A percentile compares a stretch with the other conserved stretches of the same genome.
These are phyloP conservation scores for Vitellaria paradoxa DNA, from an alignment of 179 eudicot genomes.

Conservation along the genomic window DNA sequence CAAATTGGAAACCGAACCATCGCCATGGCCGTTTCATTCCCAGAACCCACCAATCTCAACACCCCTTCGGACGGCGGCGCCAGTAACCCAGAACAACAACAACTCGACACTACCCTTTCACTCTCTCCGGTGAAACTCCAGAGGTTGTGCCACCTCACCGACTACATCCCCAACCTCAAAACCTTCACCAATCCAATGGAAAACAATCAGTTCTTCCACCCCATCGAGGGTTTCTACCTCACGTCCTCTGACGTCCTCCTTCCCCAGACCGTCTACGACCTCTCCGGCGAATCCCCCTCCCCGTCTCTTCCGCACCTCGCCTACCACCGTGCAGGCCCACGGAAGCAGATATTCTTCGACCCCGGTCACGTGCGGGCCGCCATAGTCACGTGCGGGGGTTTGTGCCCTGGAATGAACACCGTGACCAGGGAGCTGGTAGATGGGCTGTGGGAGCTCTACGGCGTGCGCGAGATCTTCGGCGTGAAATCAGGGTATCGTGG, in stretches of 20 bases:
- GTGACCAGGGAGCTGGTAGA: slow-evolving; percentile 84
- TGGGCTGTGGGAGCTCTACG: slow-evolving; percentile 66
- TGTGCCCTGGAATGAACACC: slow-evolving; percentile 77
- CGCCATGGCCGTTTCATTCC: neutral
- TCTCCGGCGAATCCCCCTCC: slow-evolving; percentile 17
- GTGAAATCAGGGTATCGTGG: slow-evolving; percentile 62
- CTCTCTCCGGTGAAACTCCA: slow-evolving; percentile 20
- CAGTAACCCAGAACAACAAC: neutral
- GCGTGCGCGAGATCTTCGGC: slow-evolving; percentile 52
- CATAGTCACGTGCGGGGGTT: slow-evolving; percentile 80
- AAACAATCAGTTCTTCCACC: slow-evolving; percentile 49
- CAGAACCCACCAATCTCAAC: neutral
- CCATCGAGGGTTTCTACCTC: slow-evolving; percentile 55
- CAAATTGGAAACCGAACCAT: neutral
- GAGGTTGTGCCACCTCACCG: slow-evolving; percentile 24
- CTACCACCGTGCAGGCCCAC: slow-evolving; percentile 70
- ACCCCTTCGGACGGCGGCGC: neutral
- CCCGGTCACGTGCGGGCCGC: slow-evolving; percentile 51
- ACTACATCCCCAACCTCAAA: slow-evolving; percentile 28
- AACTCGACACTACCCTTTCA: neutral
- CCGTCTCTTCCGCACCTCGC: slow-evolving; percentile 20
- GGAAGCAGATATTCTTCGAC: slow-evolving; percentile 38
- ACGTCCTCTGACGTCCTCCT: slow-evolving; percentile 47
- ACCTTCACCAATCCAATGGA: slow-evolving; percentile 45
- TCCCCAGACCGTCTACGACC: slow-evolving; percentile 45